Evolutionary conservation across 352 stramenopile species (phyloP), one percentile per base, ranked within the genome.

Genomic region (Globisporangium uncinulatum): DNA sequence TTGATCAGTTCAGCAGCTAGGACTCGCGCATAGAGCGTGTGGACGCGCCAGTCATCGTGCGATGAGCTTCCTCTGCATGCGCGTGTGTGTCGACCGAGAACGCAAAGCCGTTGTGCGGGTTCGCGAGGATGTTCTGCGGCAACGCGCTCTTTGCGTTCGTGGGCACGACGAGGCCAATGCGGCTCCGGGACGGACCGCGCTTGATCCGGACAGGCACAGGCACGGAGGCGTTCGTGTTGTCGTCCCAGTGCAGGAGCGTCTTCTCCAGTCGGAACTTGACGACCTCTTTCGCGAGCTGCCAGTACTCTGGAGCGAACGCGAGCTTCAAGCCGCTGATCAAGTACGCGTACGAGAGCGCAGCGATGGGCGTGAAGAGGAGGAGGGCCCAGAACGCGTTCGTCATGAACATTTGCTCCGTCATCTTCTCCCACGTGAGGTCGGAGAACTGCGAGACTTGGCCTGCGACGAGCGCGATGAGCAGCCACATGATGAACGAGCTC

Each of bases 261-360:
- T 80, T 63, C 32, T 83, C 70, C 36, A 89, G 64, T 5, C 79
- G 62, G 48, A 89, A 89, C 47, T 89, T 89, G 49, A 74, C 67
- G 21, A 83, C 71, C 66, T 92, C 83, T 48, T 89, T 89, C 11
- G 79, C 76, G 17, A 92, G 71, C 17, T 92, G 78, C 75, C 77
- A 89, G 56, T 91, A 92, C 57, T 92, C 83, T 0, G 80, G 83
- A 13, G 74, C 87, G 51, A 89, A 73, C 5, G 68, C 72, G 9
- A 79, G 74, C 57, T 79, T 87, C 31, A 83, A 31, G 14, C 69
- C 73, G 53, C 78, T 84, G 20, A 74, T 46, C 42, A 89, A 24
- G 62, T 86, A 79, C 17, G 72, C 66, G 31, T 74, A 76, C 55
- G 64, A 72, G 9, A 92, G 75, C 29, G 75, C 58, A 15, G 74